A percentile compares a stretch with the other conserved stretches of the same genome.
Conservation (phyloP, 1,139 yeast species). For the Suhomyces coccinellae region DNA sequence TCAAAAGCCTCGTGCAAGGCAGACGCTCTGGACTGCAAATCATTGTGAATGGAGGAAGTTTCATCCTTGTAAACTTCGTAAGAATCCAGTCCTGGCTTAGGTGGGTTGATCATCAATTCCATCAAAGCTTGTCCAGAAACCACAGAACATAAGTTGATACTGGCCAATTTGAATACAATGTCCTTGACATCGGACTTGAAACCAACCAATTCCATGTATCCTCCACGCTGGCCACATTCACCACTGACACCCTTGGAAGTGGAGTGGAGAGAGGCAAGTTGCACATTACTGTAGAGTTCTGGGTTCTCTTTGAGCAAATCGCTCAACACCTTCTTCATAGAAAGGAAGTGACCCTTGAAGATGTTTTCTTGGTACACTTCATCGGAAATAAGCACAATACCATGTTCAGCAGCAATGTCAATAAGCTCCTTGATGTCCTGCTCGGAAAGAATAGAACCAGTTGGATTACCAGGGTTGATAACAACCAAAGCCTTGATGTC, state of each 20-base stretch:
- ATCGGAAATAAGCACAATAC: slow-evolving; percentile 90
- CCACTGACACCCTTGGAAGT: slow-evolving; percentile 97
- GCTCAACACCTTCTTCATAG: slow-evolving; percentile 67
- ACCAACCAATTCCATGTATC: slow-evolving; percentile 92
- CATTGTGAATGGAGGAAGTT: slow-evolving; percentile 56
- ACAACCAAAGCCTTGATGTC: slow-evolving; percentile 81
- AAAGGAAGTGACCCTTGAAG: slow-evolving; percentile 64
- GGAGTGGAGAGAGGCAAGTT: slow-evolving; percentile 90
- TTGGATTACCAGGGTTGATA: slow-evolving; percentile 97
- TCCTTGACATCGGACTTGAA: slow-evolving; percentile 69
- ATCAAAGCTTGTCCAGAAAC: slow-evolving; percentile 92
- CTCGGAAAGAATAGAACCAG: slow-evolving; percentile 75
- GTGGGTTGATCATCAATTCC: slow-evolving; percentile 93
- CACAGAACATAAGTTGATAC: slow-evolving; percentile 89
- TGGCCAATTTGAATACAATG: slow-evolving; percentile 77
- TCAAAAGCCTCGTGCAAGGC: slow-evolving; percentile 68
- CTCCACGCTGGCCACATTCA: slow-evolving; percentile 99
- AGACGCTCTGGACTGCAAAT: slow-evolving; percentile 63
- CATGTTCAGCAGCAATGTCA: slow-evolving; percentile 77
- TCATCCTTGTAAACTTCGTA: slow-evolving; percentile 66
- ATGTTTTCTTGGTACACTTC: slow-evolving; percentile 96
- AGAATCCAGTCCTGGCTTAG: slow-evolving; percentile 73
- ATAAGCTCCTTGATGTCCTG: slow-evolving; percentile 71
- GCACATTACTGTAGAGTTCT: slow-evolving; percentile 65
- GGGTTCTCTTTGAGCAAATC: slow-evolving; percentile 56